Evolutionary conservation across 2,329 filamentous ascomycete genomes (phyloP).

Genomic region (Phyllosticta citrichinensis): DNA sequence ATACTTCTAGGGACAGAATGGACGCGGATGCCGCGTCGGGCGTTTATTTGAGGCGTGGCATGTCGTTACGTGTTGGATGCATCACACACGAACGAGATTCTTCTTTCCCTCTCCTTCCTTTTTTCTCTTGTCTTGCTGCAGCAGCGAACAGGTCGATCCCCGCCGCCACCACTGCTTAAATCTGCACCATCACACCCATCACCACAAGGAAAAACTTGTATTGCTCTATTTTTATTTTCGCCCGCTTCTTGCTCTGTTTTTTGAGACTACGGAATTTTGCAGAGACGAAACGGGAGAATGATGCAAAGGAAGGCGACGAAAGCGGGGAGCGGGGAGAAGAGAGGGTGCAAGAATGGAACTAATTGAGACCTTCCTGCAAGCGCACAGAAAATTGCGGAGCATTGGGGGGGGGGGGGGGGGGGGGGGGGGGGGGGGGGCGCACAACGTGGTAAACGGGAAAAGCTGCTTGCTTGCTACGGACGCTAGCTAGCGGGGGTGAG

Average conservation of each 20-base stretch:
- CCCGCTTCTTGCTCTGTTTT: not conserved
- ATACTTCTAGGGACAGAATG: not conserved
- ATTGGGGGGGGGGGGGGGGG: too few relatives aligned
- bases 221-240: not conserved
- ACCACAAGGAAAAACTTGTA: not conserved
- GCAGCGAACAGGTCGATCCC: not conserved
- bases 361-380: too few relatives aligned
- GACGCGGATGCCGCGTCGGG: not conserved
- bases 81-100: not conserved
- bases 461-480: too few relatives aligned
- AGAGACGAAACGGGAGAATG: not conserved
- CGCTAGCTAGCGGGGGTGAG: too few relatives aligned
- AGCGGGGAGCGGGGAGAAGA: not conserved
- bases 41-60: not conserved
- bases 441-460: too few relatives aligned
- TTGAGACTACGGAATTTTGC: not conserved
- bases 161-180: not conserved
- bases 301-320: not conserved
- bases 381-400: too few relatives aligned
- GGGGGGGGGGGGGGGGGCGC: too few relatives aligned
- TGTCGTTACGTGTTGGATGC: not conserved
- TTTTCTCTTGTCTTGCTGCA: not conserved
- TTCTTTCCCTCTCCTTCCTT: not conserved
- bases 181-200: not conserved
- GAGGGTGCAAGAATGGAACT: not conserved